Percentiles rank a stretch among this genome's conserved stretches.
Evolutionary conservation across 306 rosid genomes (phyloP).

Genomic region (Macrotyloma uniflorum): DNA sequence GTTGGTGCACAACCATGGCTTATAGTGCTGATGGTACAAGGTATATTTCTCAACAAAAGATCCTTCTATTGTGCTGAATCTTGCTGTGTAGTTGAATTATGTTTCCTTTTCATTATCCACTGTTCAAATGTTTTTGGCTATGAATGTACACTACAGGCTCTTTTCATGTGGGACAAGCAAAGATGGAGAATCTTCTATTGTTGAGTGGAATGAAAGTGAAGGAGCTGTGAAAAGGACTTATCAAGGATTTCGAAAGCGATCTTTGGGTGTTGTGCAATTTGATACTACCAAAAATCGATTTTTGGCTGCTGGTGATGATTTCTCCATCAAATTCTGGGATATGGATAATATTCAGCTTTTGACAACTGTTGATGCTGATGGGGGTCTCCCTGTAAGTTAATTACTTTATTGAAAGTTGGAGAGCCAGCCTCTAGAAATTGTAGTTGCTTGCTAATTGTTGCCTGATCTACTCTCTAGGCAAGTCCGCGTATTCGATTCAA

Average conservation of each 20-base stretch:
- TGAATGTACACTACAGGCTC: conserved; percentile 58
- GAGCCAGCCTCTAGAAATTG: neutral
- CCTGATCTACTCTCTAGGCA: conserved; percentile 59
- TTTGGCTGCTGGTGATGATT: conserved; percentile 97
- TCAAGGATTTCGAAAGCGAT: conserved; percentile 93
- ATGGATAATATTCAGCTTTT: conserved; percentile 89
- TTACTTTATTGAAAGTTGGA: conserved; percentile 25
- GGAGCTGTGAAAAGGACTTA: conserved; percentile 91
- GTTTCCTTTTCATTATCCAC: neutral
- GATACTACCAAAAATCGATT: conserved; percentile 89
- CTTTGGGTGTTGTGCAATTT: conserved; percentile 85
- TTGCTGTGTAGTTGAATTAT: conserved; percentile 6
- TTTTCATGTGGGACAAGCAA: conserved; percentile 97
- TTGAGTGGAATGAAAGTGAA: conserved; percentile 98
- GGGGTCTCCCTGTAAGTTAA: conserved; percentile 90
- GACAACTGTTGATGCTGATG: conserved; percentile 86
- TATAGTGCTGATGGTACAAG: conserved; percentile 95
- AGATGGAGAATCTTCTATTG: conserved; percentile 92
- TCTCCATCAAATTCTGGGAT: conserved; percentile 96
- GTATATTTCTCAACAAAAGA: conserved; percentile 45
- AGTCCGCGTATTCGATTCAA: conserved; percentile 97
- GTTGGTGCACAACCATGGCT: conserved; percentile 96
- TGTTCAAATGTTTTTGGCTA: conserved; percentile 22
- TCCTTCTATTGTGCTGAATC: conserved; percentile 2
- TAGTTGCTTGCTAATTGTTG: conserved; percentile 44